Conservation (phyloP, 495 filamentous ascomycete genomes). For the Hamigera avellanea region DNA sequence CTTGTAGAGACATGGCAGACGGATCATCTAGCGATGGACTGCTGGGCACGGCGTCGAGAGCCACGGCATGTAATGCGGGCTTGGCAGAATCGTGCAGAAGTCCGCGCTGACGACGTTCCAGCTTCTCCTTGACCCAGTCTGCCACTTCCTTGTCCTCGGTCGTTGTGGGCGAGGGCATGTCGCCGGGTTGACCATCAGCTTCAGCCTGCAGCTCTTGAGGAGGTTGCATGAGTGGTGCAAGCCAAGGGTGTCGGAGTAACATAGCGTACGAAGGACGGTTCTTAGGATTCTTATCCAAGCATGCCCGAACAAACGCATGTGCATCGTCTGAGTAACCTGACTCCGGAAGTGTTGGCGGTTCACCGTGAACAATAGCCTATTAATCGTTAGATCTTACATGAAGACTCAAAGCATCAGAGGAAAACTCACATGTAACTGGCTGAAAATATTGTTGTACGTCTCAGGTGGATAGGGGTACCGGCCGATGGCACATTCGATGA, state of each 20-base stretch:
- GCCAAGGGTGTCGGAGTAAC: conserved; percentile 82
- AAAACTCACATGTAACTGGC: conserved; percentile 81
- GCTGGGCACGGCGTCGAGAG: conserved; percentile 47
- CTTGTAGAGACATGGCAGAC: conserved; percentile 1
- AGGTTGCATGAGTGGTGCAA: conserved; percentile 70
- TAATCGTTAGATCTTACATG: conserved; percentile 7
- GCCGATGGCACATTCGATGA: conserved; percentile 95
- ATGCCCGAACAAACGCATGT: conserved; percentile 76
- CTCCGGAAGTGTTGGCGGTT: conserved; percentile 73
- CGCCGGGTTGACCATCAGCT: conserved; percentile 18
- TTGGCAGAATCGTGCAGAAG: conserved; percentile 34
- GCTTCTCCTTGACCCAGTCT: conserved; percentile 67
- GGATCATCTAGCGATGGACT: conserved; percentile 23
- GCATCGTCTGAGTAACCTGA: conserved; percentile 69
- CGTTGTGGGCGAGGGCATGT: conserved; percentile 28
- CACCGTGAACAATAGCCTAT: conserved; percentile 94
- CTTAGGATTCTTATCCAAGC: conserved; percentile 85
- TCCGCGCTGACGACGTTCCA: conserved; percentile 48
- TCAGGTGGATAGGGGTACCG: conserved; percentile 96
- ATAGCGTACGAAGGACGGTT: conserved; percentile 83
- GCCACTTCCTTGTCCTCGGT: conserved; percentile 69
- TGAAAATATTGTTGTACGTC: conserved; percentile 98
- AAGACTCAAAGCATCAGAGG: background rate
- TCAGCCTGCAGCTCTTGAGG: conserved; percentile 70
- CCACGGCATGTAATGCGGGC: conserved; percentile 70